Evolutionary conservation across 768 basidiomycete species (phyloP).

Genomic region (Ramaria sp.): DNA sequence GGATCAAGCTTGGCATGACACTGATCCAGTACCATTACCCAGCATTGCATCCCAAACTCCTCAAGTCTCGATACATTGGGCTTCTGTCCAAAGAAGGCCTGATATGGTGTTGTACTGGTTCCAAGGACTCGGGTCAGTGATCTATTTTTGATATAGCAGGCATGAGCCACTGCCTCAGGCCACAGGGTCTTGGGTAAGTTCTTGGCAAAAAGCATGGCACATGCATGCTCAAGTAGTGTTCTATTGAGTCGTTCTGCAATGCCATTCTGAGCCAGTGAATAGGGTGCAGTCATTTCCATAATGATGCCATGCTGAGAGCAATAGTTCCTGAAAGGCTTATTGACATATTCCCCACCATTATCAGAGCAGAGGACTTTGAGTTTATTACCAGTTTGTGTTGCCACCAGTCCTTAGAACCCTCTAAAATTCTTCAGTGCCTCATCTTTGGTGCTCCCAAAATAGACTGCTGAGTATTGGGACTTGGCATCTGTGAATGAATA

Average conservation of each 20-base stretch:
- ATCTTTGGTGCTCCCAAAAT: background rate
- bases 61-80: slow-evolving; percentile 6
- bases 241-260: slow-evolving; percentile 3
- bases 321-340: slow-evolving; percentile 16
- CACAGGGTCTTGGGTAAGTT: background rate
- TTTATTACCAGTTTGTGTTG: background rate
- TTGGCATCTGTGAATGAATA: background rate
- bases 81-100: slow-evolving; percentile 15
- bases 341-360: slow-evolving; percentile 6
- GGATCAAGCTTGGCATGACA: too few relatives aligned
- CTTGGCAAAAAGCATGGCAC: background rate
- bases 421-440: background rate
- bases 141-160: slow-evolving; percentile 4
- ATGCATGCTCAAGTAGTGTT: background rate
- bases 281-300: slow-evolving; percentile 23
- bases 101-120: slow-evolving; percentile 13
- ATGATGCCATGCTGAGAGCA: slow-evolving; percentile 18
- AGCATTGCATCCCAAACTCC: too few relatives aligned
- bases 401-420: background rate
- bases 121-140: background rate
- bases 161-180: background rate
- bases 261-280: slow-evolving; percentile 29
- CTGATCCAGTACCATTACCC: too few relatives aligned
- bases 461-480: background rate
- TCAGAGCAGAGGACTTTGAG: background rate